Base-by-base conservation (phyloP, 768 basidiomycete genomes). In the Scleroderma citrinum region DNA sequence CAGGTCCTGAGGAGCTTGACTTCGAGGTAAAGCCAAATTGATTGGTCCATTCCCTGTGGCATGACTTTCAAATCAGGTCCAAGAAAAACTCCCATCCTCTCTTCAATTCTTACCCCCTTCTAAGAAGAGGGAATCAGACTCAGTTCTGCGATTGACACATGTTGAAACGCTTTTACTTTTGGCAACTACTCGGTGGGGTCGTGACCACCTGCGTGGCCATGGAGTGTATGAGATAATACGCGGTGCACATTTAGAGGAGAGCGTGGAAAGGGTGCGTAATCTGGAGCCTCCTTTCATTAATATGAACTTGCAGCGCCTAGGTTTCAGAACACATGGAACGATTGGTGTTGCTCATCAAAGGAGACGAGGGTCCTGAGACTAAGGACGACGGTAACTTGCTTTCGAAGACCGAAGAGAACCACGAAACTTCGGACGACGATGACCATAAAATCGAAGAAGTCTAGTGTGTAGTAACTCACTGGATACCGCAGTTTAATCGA, bases 1-100 rank as follows among this genome's bases (percentile, higher is more conserved):
- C 95, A 36, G 94, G 95, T 6, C 87, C 92, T 1, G 96, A 98
- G 66, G 96, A 98, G 67, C 84, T 90, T 51, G 93, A 96, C 49
- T 74, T 95, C 1, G 94, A 97, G 53, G 91, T 90, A 56, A 46
- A 73, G 47, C 20, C 40, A 19, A 17, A 6, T 26, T 5, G 11
- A 21, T 6, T 5, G 17, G 23, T 3, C 17, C 19, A 54, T 26
- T 26, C 41, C 45, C 44, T 5, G 35, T 29, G 21, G 13, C 14
- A 19, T 34, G 34, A 46, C 46, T 48, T 52, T 45, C 14, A 43
- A 21, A 46, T 26, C 59, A 95, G 87, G 90, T 91, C 36, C 87
- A 92, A 72, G 96, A 99, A 56, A 82, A 81, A 37, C 76, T 99
- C 0, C 92, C 87, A 0, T 70, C 81, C 12, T 78, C 85, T 0